phyloP scores from a whole-genome alignment of 768 basidiomycete genomes.

The Candolleomyces aberdarensis region DNA sequence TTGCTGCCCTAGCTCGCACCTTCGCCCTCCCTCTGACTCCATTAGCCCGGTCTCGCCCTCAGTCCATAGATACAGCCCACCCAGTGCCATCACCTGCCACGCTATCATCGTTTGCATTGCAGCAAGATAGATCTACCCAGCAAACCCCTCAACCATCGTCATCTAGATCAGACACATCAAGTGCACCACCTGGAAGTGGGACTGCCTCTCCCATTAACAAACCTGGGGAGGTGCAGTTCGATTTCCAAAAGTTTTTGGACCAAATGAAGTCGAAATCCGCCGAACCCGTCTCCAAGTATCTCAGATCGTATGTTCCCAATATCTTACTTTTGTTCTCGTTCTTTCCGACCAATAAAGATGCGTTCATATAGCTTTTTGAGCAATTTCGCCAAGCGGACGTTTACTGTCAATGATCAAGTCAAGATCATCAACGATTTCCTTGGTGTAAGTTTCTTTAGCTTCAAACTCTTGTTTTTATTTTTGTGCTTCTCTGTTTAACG shows the following conservation, averaged over 20 bases:
- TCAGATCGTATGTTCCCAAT: constrained; percentile 79
- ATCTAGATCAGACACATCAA: constrained; percentile 20
- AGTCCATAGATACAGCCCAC: constrained; percentile 59
- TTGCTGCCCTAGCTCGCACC: constrained; percentile 64
- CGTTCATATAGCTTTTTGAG: constrained; percentile 69
- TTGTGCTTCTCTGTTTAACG: background rate
- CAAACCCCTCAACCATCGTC: background rate
- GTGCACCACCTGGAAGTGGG: constrained; percentile 17
- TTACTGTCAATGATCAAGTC: constrained; percentile 90
- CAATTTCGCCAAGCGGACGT: constrained; percentile 89
- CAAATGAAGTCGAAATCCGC: constrained; percentile 88
- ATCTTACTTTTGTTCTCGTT: background rate
- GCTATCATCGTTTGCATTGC: constrained; percentile 50
- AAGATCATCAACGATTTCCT: constrained; percentile 96
- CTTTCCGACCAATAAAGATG: background rate
- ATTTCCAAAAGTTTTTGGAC: constrained; percentile 93
- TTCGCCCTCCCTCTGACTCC: constrained; percentile 53
- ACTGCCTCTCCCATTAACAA: constrained; percentile 27
- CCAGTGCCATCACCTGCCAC: constrained; percentile 56
- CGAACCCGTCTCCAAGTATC: constrained; percentile 92
- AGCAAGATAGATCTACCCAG: constrained; percentile 33
- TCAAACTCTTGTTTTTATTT: constrained; percentile 5
- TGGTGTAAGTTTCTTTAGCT: constrained; percentile 45
- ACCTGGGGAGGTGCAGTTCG: constrained; percentile 56
- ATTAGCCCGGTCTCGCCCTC: constrained; percentile 48